phyloP scores from a whole-genome alignment of 208 protist species.

The Perkinsela sp. region DNA sequence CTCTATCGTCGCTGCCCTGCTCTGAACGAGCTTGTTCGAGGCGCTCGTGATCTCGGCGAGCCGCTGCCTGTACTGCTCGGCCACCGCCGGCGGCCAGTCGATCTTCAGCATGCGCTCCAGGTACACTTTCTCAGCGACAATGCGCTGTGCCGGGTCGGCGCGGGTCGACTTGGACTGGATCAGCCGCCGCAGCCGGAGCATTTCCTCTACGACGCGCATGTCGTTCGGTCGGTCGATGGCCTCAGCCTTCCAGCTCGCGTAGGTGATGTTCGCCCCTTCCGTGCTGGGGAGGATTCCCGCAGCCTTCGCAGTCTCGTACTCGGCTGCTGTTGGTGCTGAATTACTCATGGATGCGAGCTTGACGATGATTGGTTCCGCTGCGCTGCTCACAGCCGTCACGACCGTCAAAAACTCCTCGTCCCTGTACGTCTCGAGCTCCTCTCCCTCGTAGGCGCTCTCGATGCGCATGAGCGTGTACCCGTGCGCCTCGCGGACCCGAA shows the following conservation, averaged over 20 bases:
- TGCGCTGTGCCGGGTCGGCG: background rate
- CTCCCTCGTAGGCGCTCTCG: background rate
- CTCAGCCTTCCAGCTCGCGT: background rate
- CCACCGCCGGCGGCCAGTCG: background rate
- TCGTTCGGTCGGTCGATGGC: background rate
- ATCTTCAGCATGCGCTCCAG: background rate
- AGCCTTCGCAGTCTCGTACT: background rate
- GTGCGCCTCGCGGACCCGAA: background rate
- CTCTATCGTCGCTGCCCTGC: background rate
- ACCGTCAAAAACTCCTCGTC: background rate
- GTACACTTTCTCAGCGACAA: background rate
- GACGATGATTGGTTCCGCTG: background rate
- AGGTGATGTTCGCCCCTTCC: background rate
- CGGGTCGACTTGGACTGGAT: background rate
- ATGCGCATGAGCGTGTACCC: background rate
- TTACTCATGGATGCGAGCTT: background rate
- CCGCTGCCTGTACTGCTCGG: background rate
- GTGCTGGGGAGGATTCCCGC: background rate
- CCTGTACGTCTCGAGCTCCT: background rate
- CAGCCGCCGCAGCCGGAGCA: background rate
- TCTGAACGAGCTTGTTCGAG: background rate
- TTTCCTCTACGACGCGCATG: background rate
- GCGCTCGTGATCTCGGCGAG: background rate
- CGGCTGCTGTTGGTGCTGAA: background rate
- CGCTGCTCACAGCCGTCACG: background rate